Conservation (phyloP, 177 flowering plant species). For the Vitis hybrid region DNA sequence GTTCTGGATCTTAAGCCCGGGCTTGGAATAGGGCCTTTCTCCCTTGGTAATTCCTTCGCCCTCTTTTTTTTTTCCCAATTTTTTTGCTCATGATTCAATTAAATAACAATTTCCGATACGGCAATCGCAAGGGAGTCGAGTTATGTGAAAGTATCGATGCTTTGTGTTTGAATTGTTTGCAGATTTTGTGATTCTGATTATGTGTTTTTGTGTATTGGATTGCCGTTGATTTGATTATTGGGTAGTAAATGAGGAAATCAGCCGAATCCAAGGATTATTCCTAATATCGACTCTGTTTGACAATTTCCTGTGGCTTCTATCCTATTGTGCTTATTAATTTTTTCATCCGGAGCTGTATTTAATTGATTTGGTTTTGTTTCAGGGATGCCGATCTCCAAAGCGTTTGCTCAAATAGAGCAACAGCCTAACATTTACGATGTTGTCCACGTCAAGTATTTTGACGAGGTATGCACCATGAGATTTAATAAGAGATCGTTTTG, state of each 20-base stretch:
- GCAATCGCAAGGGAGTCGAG: too few relatives aligned
- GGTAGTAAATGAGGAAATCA: too few relatives aligned
- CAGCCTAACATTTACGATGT: slow-evolving; percentile 90
- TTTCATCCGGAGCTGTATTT: background rate
- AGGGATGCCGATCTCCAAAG: slow-evolving; percentile 99
- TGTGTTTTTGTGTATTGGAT: too few relatives aligned
- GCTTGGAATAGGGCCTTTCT: slow-evolving; percentile 79
- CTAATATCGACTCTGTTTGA: too few relatives aligned
- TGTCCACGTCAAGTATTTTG: slow-evolving; percentile 89
- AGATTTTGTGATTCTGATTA: too few relatives aligned
- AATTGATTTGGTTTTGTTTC: slow-evolving; percentile 15
- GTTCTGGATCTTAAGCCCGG: slow-evolving; percentile 93
- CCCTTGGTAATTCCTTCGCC: slow-evolving; percentile 52
- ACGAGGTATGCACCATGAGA: slow-evolving; percentile 58
- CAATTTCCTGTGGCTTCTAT: too few relatives aligned
- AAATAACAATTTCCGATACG: background rate
- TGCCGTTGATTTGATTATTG: too few relatives aligned
- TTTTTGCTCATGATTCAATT: background rate
- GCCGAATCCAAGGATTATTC: too few relatives aligned
- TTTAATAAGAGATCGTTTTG: background rate
- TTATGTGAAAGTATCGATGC: too few relatives aligned
- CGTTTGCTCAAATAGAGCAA: slow-evolving; percentile 90
- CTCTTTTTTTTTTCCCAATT: background rate
- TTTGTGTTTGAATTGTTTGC: too few relatives aligned
- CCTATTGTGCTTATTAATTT: too few relatives aligned